Conservation (phyloP, 2,329 filamentous ascomycete genomes). For the Alternaria alternata region DNA sequence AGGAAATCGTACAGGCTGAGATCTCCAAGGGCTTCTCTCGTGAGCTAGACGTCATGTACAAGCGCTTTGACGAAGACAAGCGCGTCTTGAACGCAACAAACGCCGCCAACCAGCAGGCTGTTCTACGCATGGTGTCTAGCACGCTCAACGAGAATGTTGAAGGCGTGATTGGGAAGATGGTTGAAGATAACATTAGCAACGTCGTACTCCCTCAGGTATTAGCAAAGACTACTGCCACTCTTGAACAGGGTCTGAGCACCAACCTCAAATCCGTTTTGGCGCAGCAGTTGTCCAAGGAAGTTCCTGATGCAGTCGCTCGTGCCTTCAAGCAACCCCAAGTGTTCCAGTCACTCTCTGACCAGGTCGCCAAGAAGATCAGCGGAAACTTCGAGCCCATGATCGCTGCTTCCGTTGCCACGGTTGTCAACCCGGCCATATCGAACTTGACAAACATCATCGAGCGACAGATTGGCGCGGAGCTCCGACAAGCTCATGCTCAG, state of each 20-base stretch:
- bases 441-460: slow-evolving; percentile 75
- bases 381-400: slow-evolving; percentile 72
- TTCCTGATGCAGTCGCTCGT: slow-evolving; percentile 73
- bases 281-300: slow-evolving; percentile 73
- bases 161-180: slow-evolving; percentile 78
- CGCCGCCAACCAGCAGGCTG: slow-evolving; percentile 72
- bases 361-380: slow-evolving; percentile 71
- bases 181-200: slow-evolving; percentile 77
- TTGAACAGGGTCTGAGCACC: slow-evolving; percentile 75
- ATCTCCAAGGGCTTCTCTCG: slow-evolving; percentile 56
- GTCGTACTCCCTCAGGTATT: slow-evolving; percentile 79
- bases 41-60: slow-evolving; percentile 65
- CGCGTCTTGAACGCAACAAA: slow-evolving; percentile 69
- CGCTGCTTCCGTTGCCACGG: slow-evolving; percentile 61
- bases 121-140: slow-evolving; percentile 72
- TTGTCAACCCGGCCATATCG: slow-evolving; percentile 72
- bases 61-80: slow-evolving; percentile 73
- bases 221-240: slow-evolving; percentile 70
- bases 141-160: slow-evolving; percentile 76
- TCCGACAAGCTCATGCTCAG: slow-evolving; percentile 61
- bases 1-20: slow-evolving; percentile 57
- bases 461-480: slow-evolving; percentile 62
- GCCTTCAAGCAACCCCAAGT: slow-evolving; percentile 78
- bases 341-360: slow-evolving; percentile 75
- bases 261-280: slow-evolving; percentile 72